Evolutionary conservation across 768 basidiomycete species (phyloP).

Genomic region (Termitomyces sp.): DNA sequence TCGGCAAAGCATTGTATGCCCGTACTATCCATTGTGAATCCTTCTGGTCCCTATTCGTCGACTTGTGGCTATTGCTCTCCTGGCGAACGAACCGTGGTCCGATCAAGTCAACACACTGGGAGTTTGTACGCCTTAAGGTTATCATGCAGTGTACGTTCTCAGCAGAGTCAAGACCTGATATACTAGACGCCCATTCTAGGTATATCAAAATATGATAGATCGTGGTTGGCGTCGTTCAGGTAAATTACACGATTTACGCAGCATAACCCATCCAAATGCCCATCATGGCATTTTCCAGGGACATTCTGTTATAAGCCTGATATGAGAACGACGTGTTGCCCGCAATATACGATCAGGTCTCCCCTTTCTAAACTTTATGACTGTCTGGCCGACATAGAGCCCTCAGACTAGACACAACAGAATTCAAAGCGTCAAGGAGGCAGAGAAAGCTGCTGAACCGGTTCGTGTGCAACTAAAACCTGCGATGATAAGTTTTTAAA

Average conservation of each 20-base stretch:
- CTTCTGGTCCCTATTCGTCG: slow-evolving; percentile 27
- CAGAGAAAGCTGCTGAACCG: slow-evolving; percentile 73
- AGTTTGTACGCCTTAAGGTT: slow-evolving; percentile 45
- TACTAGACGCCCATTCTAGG: slow-evolving; percentile 31
- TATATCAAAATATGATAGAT: slow-evolving; percentile 80
- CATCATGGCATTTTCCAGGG: slow-evolving; percentile 22
- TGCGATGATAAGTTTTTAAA: not conserved
- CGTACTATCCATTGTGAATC: slow-evolving; percentile 31
- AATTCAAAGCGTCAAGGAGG: slow-evolving; percentile 66
- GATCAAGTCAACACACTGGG: slow-evolving; percentile 44
- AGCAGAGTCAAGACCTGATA: not conserved
- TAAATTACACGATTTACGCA: slow-evolving; percentile 6
- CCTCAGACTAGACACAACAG: slow-evolving; percentile 56
- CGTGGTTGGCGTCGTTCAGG: slow-evolving; percentile 84
- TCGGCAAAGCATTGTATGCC: not conserved
- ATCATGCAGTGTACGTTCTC: slow-evolving; percentile 31
- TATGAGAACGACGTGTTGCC: slow-evolving; percentile 78
- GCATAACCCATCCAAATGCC: not conserved
- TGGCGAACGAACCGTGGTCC: slow-evolving; percentile 37
- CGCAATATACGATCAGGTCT: slow-evolving; percentile 91
- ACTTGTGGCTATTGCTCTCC: slow-evolving; percentile 69
- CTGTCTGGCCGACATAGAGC: not conserved
- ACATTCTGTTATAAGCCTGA: slow-evolving; percentile 87
- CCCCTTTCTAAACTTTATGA: slow-evolving; percentile 6
- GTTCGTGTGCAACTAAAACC: slow-evolving; percentile 26